Evolutionary conservation across 208 protist species (phyloP).

Genomic region (Leishmania tropica): DNA sequence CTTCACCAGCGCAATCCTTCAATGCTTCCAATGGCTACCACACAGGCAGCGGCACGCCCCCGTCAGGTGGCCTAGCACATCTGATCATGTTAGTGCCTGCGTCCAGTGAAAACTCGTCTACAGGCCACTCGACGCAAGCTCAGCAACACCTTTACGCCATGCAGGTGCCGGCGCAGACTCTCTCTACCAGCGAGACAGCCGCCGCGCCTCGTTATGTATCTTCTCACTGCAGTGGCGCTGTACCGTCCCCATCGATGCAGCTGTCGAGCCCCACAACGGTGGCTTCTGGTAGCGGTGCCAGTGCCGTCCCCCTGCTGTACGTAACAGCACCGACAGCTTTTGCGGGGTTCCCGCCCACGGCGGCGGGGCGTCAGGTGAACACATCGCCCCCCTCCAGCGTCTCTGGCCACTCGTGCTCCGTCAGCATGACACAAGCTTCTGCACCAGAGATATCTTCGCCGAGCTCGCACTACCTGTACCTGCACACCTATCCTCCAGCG

Average conservation of each 20-base stretch:
- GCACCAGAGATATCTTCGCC: background rate
- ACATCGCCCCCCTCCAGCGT: background rate
- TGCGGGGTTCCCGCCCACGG: background rate
- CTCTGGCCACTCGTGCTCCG: background rate
- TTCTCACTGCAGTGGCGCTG: background rate
- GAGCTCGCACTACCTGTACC: constrained; percentile 3
- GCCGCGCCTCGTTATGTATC: background rate
- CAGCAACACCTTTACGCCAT: constrained; percentile 1
- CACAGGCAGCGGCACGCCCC: background rate
- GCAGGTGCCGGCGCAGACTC: background rate
- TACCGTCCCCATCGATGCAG: background rate
- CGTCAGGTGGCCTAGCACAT: background rate
- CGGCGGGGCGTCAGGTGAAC: background rate
- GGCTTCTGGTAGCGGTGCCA: background rate
- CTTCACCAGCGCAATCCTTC: background rate
- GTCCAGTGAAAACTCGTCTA: background rate
- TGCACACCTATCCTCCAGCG: background rate
- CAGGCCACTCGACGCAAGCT: background rate
- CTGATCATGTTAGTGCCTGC: background rate
- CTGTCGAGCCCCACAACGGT: background rate
- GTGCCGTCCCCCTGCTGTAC: background rate
- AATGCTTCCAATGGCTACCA: constrained; percentile 1
- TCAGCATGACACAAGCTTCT: background rate
- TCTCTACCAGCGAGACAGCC: background rate
- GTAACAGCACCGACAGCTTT: constrained; percentile 2